phyloP scores from a whole-genome alignment of 306 rosid genomes.

The Luffa aegyptiaca region DNA sequence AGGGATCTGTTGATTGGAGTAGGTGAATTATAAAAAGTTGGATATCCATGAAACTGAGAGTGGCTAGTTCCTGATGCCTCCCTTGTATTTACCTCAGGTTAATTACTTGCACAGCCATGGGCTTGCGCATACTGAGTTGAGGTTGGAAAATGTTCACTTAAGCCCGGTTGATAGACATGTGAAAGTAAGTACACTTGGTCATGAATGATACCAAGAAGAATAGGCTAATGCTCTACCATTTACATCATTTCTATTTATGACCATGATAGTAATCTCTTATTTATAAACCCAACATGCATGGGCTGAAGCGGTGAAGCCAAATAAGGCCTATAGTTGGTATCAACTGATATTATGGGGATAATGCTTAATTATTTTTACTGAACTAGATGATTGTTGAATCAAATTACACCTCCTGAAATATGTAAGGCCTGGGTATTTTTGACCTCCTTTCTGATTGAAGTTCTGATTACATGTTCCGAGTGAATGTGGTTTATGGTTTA shows the following conservation, averaged over 20 bases:
- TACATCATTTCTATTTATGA: not conserved
- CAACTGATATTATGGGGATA: not conserved
- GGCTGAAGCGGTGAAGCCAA: not conserved
- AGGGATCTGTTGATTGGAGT: constrained; percentile 98
- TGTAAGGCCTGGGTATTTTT: not conserved
- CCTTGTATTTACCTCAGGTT: constrained; percentile 42
- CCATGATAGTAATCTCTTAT: not conserved
- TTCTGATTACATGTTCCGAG: not conserved
- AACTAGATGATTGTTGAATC: not conserved
- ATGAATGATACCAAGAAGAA: not conserved
- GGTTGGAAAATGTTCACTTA: constrained; percentile 88
- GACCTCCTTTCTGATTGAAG: not conserved
- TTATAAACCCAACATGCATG: not conserved
- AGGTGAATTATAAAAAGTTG: constrained; percentile 7
- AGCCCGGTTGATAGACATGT: constrained; percentile 96
- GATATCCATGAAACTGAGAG: constrained; percentile 2
- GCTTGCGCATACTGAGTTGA: constrained; percentile 94
- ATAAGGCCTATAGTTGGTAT: not conserved
- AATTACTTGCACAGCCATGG: constrained; percentile 98
- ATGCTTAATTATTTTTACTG: not conserved
- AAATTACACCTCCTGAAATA: not conserved
- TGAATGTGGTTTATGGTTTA: not conserved
- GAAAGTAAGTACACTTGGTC: constrained; percentile 52
- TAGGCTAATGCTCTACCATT: not conserved
- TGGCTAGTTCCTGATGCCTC: constrained; percentile 11